Conservation (phyloP, 2,329 filamentous ascomycete species). For the Bipolaris gigantea region DNA sequence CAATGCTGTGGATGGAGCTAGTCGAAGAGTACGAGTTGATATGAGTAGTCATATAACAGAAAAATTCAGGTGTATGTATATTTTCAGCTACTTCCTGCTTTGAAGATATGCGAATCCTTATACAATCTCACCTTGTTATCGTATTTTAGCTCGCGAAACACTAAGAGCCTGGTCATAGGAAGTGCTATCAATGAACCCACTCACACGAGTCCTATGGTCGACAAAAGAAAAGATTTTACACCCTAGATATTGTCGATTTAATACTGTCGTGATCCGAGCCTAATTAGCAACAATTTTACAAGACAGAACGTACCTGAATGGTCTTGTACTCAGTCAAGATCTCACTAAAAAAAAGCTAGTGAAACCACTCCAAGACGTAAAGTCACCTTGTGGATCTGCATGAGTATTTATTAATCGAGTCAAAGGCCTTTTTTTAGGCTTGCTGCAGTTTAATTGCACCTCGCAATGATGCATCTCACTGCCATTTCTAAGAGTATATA, state of each 20-base stretch:
- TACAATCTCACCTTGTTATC: not conserved
- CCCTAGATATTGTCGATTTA: not conserved
- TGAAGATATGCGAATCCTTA: not conserved
- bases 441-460: not conserved
- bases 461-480: not conserved
- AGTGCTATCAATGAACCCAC: not conserved
- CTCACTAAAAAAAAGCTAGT: not conserved
- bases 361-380: not conserved
- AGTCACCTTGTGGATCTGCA: not conserved
- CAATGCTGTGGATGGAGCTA: not conserved
- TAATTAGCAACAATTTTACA: not conserved
- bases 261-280: not conserved
- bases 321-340: not conserved
- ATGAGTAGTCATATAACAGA: not conserved
- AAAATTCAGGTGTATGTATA: not conserved
- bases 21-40: not conserved
- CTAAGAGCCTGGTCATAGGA: not conserved
- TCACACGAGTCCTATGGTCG: not conserved
- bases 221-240: not conserved
- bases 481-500: not conserved
- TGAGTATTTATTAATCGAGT: not conserved
- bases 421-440: not conserved
- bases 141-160: not conserved
- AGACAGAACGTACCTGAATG: not conserved
- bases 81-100: not conserved